Evolutionary conservation across 495 filamentous ascomycete genomes (phyloP), one percentile per base, ranked within the genome.

Genomic region (Trichoderma erinaceum): DNA sequence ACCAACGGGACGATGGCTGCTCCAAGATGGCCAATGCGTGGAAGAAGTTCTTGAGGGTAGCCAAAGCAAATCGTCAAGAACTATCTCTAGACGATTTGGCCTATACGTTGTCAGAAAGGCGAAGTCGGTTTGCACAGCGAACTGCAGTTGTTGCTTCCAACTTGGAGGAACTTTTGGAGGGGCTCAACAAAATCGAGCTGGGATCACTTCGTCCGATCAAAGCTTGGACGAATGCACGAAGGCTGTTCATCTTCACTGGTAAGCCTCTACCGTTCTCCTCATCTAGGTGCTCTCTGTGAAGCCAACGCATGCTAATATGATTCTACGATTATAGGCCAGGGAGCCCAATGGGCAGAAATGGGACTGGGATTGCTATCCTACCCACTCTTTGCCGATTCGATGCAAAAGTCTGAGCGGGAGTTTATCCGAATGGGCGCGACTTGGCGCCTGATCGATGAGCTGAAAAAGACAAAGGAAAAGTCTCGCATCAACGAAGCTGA

Each of bases 321-420:
- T 52, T 23, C 8, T 11, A 21, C n/a, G 8, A 10, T 23, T 21
- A 0, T 52, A 6, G 81, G 81, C 11, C 80, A 82, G 67, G 80
- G 80, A 52, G 80, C 80, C 29, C 82, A 87, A 68, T 88, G 83
- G 84, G 70, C 79, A 41, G 80, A 78, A 23, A 88, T 88, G 86
- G 85, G 85, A 0, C 80, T 82, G 1, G 84, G 85, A 72, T 78
- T 87, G 0, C 75, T 84, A 32, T 68, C 77, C 29, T 84, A 81
- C 63, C 79, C 80, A 4, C 68, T 78, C 10, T 82, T 80, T 46
- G 21, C 68, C 4, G 48, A 78, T 6, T 73, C 77, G 25, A 79
- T 85, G 58, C 68, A 76, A 41, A 73, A 75, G 11, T 76, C 78
- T 41, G 81, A 84, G 63, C 66, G 46, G n/a, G 78, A 74, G 63